Evolutionary conservation across 2,329 filamentous ascomycete genomes (phyloP).

Genomic region (Cyphellophora europaea): DNA sequence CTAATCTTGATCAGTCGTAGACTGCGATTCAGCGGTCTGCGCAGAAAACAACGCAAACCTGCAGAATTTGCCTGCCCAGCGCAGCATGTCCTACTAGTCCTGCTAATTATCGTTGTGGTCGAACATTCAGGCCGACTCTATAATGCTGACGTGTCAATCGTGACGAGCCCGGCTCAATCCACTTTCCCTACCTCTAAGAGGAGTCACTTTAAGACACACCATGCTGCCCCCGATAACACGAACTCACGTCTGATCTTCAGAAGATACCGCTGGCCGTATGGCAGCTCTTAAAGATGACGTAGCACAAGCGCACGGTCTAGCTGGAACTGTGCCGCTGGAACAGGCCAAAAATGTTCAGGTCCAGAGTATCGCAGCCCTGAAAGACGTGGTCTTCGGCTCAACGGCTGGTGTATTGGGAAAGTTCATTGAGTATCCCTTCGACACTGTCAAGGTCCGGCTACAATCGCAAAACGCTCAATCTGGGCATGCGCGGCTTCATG

Average conservation of each 20-base stretch:
- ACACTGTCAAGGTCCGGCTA: slow-evolving; percentile 93
- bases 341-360: slow-evolving; percentile 14
- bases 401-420: slow-evolving; percentile 81
- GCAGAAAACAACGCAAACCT: too few relatives aligned
- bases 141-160: too few relatives aligned
- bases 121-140: too few relatives aligned
- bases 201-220: too few relatives aligned
- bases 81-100: too few relatives aligned
- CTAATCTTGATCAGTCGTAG: too few relatives aligned
- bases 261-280: slow-evolving; percentile 9
- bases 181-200: too few relatives aligned
- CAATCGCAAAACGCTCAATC: slow-evolving; percentile 86
- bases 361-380: slow-evolving; percentile 59
- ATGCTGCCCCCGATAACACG: slow-evolving; percentile 27
- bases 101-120: too few relatives aligned
- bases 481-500: slow-evolving; percentile 35
- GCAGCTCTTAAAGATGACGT: slow-evolving; percentile 16
- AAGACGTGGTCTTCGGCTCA: slow-evolving; percentile 84
- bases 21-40: too few relatives aligned
- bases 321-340: slow-evolving; percentile 2
- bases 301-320: slow-evolving; percentile 10
- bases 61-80: too few relatives aligned
- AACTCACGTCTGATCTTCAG: slow-evolving; percentile 1
- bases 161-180: too few relatives aligned
- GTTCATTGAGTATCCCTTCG: slow-evolving; percentile 96